Conservation (phyloP, 2,329 filamentous ascomycete species). For the Ambrosiella cleistominuta region DNA sequence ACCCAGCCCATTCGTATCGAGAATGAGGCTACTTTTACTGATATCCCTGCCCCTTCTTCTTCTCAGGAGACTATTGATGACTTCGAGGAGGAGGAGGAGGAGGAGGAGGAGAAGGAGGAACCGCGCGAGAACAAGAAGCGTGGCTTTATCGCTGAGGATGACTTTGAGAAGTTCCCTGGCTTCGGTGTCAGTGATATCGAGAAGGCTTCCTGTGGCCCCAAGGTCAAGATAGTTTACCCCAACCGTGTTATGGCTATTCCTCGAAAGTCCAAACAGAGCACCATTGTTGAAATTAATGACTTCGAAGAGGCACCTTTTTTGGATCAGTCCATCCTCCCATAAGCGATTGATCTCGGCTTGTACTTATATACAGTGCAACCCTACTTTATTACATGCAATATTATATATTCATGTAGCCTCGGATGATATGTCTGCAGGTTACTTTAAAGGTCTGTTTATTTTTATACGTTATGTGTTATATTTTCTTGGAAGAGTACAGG, state of each 20-base stretch:
- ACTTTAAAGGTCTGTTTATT: slow-evolving; percentile 1
- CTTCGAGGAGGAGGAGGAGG: slow-evolving; percentile 13
- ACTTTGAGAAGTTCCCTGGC: slow-evolving; percentile 15
- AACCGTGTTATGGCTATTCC: slow-evolving; percentile 34
- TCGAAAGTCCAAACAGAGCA: slow-evolving; percentile 12
- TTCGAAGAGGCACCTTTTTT: slow-evolving; percentile 56
- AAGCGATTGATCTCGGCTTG: not conserved
- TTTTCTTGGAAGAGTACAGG: not conserved
- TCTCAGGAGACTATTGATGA: slow-evolving; percentile 37
- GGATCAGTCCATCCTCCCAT: slow-evolving; percentile 15
- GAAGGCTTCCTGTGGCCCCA: slow-evolving; percentile 21
- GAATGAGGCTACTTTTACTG: slow-evolving; percentile 6
- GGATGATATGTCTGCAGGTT: not conserved
- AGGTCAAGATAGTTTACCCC: slow-evolving; percentile 22
- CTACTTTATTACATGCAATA: not conserved
- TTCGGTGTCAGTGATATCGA: not conserved
- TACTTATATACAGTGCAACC: not conserved
- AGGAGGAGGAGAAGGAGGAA: slow-evolving; percentile 12
- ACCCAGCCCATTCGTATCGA: slow-evolving; percentile 34
- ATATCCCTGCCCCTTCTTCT: slow-evolving; percentile 32
- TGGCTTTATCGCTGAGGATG: slow-evolving; percentile 27
- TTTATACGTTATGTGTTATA: not conserved
- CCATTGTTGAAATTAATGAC: slow-evolving; percentile 25
- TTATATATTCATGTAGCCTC: not conserved
- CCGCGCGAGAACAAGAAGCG: slow-evolving; percentile 26